Percentiles rank a stretch among this genome's conserved stretches.
These are phyloP conservation scores for Verbena officinalis DNA, from an alignment of 257 asterid genomes.

Conservation along the genomic window DNA sequence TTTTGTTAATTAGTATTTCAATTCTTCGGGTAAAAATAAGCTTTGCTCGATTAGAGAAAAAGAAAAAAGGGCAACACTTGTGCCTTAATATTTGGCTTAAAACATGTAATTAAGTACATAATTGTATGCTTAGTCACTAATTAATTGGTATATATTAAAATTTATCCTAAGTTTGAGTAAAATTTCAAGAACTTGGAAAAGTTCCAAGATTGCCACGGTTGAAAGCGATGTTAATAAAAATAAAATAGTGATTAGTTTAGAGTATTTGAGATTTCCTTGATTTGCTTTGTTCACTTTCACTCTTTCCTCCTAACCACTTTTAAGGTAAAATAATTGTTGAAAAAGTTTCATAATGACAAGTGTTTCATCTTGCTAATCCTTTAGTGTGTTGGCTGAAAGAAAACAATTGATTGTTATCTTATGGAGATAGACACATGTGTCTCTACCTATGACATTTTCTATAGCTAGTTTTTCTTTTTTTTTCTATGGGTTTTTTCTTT, in stretches of 20 bases:
- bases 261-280: conserved; percentile 32
- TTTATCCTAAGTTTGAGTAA: not conserved
- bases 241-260: conserved; percentile 20
- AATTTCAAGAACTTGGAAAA: not conserved
- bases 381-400: conserved; percentile 33
- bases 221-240: conserved; percentile 5
- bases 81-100: conserved; percentile 30
- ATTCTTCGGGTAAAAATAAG: conserved; percentile 21
- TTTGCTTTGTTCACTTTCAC: conserved; percentile 36
- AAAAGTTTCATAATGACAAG: conserved; percentile 26
- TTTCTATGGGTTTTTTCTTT: not conserved
- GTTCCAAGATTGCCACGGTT: conserved; percentile 33
- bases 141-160: not conserved
- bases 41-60: not conserved
- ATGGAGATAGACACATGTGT: conserved; percentile 26
- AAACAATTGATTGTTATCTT: conserved; percentile 28
- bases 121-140: conserved; percentile 22
- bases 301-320: conserved; percentile 16
- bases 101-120: conserved; percentile 8
- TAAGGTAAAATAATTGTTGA: conserved; percentile 2
- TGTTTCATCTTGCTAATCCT: conserved; percentile 28
- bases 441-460: not conserved
- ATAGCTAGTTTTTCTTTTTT: not conserved
- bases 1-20: too few relatives aligned
- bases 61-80: conserved; percentile 25